Conservation (phyloP, 345 rosid genomes). For the Sisymbrium irio region DNA sequence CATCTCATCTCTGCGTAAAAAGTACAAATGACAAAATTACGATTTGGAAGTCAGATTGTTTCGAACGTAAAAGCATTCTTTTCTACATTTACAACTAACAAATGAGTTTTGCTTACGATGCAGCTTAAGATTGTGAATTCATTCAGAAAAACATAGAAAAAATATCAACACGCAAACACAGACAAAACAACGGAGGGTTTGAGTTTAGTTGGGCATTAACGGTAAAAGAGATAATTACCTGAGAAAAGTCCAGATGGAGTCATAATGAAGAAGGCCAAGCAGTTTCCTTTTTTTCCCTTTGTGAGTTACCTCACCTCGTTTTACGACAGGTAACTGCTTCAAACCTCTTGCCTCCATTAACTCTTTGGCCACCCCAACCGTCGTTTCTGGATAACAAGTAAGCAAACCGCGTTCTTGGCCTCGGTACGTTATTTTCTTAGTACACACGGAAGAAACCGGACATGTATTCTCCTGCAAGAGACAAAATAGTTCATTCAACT, state of each 20-base stretch:
- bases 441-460: conserved; percentile 79
- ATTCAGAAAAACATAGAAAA: too few species aligned
- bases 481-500: background rate
- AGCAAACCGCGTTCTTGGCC: conserved; percentile 81
- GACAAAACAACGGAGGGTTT: background rate
- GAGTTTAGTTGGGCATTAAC: background rate
- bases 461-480: conserved; percentile 56
- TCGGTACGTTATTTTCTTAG: conserved; percentile 63
- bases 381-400: conserved; percentile 78
- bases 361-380: conserved; percentile 76
- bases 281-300: conserved; percentile 66
- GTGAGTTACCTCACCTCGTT: conserved; percentile 50
- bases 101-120: too few species aligned
- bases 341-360: conserved; percentile 95
- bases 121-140: too few species aligned
- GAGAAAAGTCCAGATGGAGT: conserved; percentile 62
- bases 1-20: conserved; percentile 32
- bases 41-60: too few species aligned
- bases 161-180: background rate
- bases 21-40: too few species aligned
- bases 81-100: too few species aligned
- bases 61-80: too few species aligned
- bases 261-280: conserved; percentile 76
- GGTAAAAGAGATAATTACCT: conserved; percentile 41
- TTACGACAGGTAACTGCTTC: conserved; percentile 89